phyloP scores from a whole-genome alignment of 2,329 filamentous ascomycete species.

The Sporothrix phasma region DNA sequence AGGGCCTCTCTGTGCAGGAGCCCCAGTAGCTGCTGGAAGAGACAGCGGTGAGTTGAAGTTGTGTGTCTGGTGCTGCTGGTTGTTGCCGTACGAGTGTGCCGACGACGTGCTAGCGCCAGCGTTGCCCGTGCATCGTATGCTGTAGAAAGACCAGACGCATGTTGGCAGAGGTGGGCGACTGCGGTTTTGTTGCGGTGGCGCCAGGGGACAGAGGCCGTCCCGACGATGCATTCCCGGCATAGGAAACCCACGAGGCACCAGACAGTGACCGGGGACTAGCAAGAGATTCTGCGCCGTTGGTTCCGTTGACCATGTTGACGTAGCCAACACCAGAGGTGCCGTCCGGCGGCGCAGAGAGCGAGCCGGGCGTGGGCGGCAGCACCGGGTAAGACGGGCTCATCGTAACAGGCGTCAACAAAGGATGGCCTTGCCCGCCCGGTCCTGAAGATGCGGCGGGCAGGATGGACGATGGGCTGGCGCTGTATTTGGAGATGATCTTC shows the following conservation, averaged over 20 bases:
- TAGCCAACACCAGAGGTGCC: constrained; percentile 31
- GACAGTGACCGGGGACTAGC: constrained; percentile 44
- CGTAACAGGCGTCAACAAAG: constrained; percentile 33
- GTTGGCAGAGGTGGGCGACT: constrained; percentile 26
- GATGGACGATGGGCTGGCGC: constrained; percentile 37
- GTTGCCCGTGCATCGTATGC: constrained; percentile 29
- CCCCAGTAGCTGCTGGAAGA: constrained; percentile 2
- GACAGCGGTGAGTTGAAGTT: constrained; percentile 18
- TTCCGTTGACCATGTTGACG: constrained; percentile 27
- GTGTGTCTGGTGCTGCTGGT: constrained; percentile 23
- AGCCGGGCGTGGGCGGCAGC: constrained; percentile 37
- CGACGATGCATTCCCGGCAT: constrained; percentile 19
- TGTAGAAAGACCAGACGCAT: constrained; percentile 29
- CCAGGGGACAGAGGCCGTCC: constrained; percentile 37
- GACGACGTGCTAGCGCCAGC: not conserved
- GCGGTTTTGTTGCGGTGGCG: constrained; percentile 26
- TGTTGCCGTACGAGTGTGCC: constrained; percentile 13
- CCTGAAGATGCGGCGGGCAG: constrained; percentile 23
- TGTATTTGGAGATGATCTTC: constrained; percentile 98
- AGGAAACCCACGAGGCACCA: constrained; percentile 36
- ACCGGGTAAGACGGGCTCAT: constrained; percentile 32
- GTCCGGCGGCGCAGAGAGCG: constrained; percentile 28
- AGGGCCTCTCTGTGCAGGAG: not conserved
- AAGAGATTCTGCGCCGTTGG: constrained; percentile 38
- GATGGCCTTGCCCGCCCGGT: constrained; percentile 23